Base-by-base conservation (phyloP, 1,139 yeast species). In the Wickerhamiella infanticola region DNA sequence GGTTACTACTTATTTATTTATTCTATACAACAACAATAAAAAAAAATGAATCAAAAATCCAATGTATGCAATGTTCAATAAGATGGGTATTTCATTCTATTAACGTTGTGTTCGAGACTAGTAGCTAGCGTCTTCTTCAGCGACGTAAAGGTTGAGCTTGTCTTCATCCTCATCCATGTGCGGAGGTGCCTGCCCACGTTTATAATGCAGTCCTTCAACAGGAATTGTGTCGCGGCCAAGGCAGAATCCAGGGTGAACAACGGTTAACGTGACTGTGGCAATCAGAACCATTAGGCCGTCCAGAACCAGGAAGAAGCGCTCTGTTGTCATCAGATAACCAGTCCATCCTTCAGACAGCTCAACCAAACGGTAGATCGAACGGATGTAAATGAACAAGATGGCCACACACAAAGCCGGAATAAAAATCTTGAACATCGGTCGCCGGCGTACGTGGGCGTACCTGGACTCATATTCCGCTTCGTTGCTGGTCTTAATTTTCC, bases 271-370 rank as follows among this genome's bases (percentile, higher is more conserved):
- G 4, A 59, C 43, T 7, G 65, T 57, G 5, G 76, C 75, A 2
- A 74, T 40, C 2, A 65, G 59, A 55, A 84, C 70, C 84, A 84
- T 77, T 26, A 80, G 59, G 0, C 86, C 83, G 58, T 90, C 97
- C 41, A 88, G 69, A 7, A 77, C 74, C 70, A 88, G 72, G 54
- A 88, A 72, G 61, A 72, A 85, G 35, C 72, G 71, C 63, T 90
- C 97, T 55, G 78, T 79, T 1, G 66, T 63, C 48, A 84, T 79
- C 53, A 86, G 67, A 51, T 68, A 72, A 0, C 95, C 94, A 3
- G 56, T 45, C 77, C 86, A 86, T 13, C 96, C 95, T 56, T 79
- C 75, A 3, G 80, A 68, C 49, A 86, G 70, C 61, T 88, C 96
- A 24, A 77, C 74, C 46, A 85, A 77, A 63, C 96, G 74, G 63